Conservation (phyloP, 257 asterid species). For the Capsicum pubescens region DNA sequence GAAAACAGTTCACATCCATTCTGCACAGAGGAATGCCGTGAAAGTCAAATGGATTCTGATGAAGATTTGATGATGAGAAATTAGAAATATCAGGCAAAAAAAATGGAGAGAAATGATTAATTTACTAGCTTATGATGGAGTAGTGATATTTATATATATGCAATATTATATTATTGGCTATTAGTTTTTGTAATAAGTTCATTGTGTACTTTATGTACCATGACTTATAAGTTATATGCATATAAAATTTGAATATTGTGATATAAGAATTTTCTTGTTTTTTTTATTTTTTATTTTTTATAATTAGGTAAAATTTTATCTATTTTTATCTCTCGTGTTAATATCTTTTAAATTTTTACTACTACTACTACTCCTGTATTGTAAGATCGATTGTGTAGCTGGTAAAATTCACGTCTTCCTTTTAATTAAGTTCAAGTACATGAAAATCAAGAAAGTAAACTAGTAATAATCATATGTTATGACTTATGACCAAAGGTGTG, state of each 20-base stretch:
- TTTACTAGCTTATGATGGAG: neutral
- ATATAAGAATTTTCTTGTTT: neutral
- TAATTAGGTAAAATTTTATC: neutral
- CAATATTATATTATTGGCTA: neutral
- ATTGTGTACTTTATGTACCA: neutral
- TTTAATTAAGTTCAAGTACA: no score
- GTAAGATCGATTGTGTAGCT: no score
- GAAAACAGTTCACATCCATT: slow-evolving; percentile 19
- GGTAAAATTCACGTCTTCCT: no score
- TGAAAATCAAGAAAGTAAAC: no score
- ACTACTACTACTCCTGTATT: no score
- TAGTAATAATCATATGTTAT: no score
- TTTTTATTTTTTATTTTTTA: neutral
- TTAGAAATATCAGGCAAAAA: neutral
- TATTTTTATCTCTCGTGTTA: neutral
- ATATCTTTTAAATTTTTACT: neutral
- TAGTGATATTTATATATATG: neutral
- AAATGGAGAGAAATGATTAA: neutral
- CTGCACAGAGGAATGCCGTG: slow-evolving; percentile 8
- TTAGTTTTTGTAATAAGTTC: neutral
- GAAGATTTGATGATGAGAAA: slow-evolving; percentile 7
- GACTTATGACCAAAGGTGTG: neutral
- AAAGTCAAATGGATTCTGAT: neutral
- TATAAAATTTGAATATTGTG: neutral
- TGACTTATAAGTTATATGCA: neutral